Evolutionary conservation across 192 early-diverging fungal genomes (phyloP).

Genomic region (Coemansia sp.): DNA sequence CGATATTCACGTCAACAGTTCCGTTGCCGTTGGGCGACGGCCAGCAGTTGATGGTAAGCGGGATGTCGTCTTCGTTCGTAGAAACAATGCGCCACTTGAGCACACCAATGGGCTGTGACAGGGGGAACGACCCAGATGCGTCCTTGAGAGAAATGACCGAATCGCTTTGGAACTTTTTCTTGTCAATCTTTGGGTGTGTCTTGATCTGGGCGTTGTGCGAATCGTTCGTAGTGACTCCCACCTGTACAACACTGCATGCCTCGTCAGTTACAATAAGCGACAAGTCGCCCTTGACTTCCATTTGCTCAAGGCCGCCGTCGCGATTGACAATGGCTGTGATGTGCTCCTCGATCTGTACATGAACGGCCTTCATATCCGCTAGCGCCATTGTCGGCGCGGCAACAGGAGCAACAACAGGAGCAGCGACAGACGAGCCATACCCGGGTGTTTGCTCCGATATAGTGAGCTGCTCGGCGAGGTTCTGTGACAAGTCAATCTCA

Average conservation of each 20-base stretch:
- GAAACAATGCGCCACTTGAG: slow-evolving; percentile 87
- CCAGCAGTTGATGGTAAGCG: slow-evolving; percentile 94
- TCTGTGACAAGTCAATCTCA: slow-evolving; percentile 72
- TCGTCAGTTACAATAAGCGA: slow-evolving; percentile 77
- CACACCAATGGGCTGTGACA: slow-evolving; percentile 78
- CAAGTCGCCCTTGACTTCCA: slow-evolving; percentile 95
- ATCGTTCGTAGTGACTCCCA: slow-evolving; percentile 60
- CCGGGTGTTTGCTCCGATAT: slow-evolving; percentile 16
- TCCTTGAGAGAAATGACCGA: slow-evolving; percentile 79
- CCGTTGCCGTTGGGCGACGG: slow-evolving; percentile 87
- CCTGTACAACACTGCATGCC: slow-evolving; percentile 58
- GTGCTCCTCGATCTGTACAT: slow-evolving; percentile 84
- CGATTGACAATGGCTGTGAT: slow-evolving; percentile 79
- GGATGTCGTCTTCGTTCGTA: slow-evolving; percentile 78
- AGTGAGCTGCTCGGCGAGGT: slow-evolving; percentile 21
- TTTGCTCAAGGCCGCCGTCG: slow-evolving; percentile 86
- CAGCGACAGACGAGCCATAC: not conserved
- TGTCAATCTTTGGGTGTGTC: slow-evolving; percentile 99
- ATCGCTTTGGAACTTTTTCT: slow-evolving; percentile 71
- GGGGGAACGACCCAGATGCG: slow-evolving; percentile 77
- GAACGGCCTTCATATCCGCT: slow-evolving; percentile 69
- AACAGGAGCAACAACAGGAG: slow-evolving; percentile 4
- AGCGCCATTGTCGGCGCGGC: slow-evolving; percentile 22
- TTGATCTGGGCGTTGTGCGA: slow-evolving; percentile 80
- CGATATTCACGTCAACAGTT: slow-evolving; percentile 91